Evolutionary conservation across 2,329 filamentous ascomycete species (phyloP).

Genomic region (Trichoderma atrobrunneum): DNA sequence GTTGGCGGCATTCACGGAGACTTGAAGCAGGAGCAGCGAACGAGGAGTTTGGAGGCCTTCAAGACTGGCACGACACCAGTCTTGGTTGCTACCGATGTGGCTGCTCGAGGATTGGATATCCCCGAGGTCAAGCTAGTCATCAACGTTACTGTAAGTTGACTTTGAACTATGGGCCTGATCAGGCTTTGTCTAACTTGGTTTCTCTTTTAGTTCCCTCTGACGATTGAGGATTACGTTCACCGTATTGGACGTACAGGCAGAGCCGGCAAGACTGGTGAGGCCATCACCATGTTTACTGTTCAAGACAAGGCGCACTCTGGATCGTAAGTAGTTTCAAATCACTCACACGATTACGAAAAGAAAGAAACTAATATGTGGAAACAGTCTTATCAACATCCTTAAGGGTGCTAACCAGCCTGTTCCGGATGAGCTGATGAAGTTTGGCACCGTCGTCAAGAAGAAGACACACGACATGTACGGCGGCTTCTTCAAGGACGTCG

Average conservation of each 20-base stretch:
- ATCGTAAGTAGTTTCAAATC: slow-evolving; percentile 57
- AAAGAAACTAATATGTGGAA: slow-evolving; percentile 21
- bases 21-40: slow-evolving; percentile 83
- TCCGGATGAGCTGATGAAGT: slow-evolving; percentile 87
- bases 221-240: slow-evolving; percentile 96
- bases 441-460: slow-evolving; percentile 98
- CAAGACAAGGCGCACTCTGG: slow-evolving; percentile 91
- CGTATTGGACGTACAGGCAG: slow-evolving; percentile 93
- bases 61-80: slow-evolving; percentile 79
- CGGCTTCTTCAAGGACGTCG: slow-evolving; percentile 89
- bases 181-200: slow-evolving; percentile 23
- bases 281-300: slow-evolving; percentile 92
- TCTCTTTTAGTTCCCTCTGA: slow-evolving; percentile 71
- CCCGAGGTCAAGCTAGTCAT: slow-evolving; percentile 92
- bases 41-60: slow-evolving; percentile 83
- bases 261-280: slow-evolving; percentile 82
- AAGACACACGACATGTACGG: slow-evolving; percentile 95
- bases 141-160: slow-evolving; percentile 69
- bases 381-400: slow-evolving; percentile 85
- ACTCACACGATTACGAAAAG: neutral
- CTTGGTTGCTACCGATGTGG: slow-evolving; percentile 93
- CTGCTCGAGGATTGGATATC: slow-evolving; percentile 90
- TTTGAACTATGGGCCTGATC: neutral
- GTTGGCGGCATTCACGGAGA: slow-evolving; percentile 95
- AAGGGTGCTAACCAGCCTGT: slow-evolving; percentile 90